These are phyloP conservation scores for Cercospora berteroae DNA, from an alignment of 2,329 filamentous ascomycete species.

Conservation along the genomic window DNA sequence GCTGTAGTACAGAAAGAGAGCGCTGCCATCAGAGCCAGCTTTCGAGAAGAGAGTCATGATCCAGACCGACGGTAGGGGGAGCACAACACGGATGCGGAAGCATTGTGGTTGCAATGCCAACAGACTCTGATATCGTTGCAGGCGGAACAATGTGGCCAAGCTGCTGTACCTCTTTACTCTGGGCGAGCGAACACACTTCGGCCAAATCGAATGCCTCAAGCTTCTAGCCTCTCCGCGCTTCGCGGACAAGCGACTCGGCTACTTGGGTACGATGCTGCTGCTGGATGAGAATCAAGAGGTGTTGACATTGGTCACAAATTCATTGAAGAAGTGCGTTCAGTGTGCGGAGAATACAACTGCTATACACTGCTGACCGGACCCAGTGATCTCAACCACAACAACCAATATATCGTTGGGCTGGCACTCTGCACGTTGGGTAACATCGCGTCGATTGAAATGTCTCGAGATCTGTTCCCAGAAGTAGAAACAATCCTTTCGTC, in stretches of 20 bases:
- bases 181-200: constrained; percentile 95
- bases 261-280: constrained; percentile 91
- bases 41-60: constrained; percentile 93
- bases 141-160: constrained; percentile 98
- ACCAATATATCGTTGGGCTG: constrained; percentile 96
- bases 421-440: constrained; percentile 95
- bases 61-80: constrained; percentile 74
- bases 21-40: constrained; percentile 93
- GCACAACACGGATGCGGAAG: constrained; percentile 2
- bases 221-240: constrained; percentile 94
- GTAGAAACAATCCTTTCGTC: constrained; percentile 89
- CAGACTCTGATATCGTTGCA: constrained; percentile 41
- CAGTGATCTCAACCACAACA: constrained; percentile 93
- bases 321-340: constrained; percentile 80
- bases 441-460: constrained; percentile 98
- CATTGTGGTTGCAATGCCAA: not conserved
- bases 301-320: constrained; percentile 94
- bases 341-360: not conserved
- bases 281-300: constrained; percentile 99
- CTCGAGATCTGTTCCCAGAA: constrained; percentile 91
- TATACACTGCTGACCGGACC: not conserved
- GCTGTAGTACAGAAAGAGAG: constrained; percentile 99
- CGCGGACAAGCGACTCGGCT: constrained; percentile 93
- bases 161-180: constrained; percentile 97
- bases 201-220: constrained; percentile 98